These are phyloP conservation scores for Fraxinus nigra DNA, from an alignment of 305 asterid species.

Conservation along the genomic window DNA sequence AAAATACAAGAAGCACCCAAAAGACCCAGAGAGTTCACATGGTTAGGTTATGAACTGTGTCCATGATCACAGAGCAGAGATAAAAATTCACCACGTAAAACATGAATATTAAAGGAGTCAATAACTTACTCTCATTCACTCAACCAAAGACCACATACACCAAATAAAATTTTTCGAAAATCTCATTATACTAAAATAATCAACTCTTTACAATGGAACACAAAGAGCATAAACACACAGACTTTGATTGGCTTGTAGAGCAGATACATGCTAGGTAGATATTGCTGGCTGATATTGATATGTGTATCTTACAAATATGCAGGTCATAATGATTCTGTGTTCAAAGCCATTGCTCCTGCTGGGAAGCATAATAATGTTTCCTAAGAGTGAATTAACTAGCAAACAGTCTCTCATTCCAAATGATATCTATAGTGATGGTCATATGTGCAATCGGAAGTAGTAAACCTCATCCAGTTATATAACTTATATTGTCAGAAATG, in stretches of 20 bases:
- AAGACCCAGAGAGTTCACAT: neutral
- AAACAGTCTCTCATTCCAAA: neutral
- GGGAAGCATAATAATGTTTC: neutral
- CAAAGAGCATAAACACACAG: neutral
- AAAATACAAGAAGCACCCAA: neutral
- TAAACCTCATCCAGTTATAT: neutral
- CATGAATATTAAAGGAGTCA: neutral
- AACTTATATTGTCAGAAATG: neutral
- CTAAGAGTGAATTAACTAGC: neutral
- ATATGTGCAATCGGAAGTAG: conserved; percentile 3
- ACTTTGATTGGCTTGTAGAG: neutral
- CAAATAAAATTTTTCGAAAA: neutral
- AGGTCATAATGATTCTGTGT: neutral
- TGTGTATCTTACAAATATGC: neutral
- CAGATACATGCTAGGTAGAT: neutral
- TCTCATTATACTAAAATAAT: neutral
- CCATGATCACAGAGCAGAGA: neutral
- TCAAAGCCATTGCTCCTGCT: neutral
- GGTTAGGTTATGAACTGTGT: neutral
- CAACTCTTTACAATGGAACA: neutral
- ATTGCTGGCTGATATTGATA: neutral
- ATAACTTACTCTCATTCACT: neutral
- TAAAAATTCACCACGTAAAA: neutral
- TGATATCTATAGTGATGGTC: neutral
- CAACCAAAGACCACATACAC: neutral